Evolutionary conservation across 495 filamentous ascomycete genomes (phyloP).

Genomic region (Trichoderma reesei): DNA sequence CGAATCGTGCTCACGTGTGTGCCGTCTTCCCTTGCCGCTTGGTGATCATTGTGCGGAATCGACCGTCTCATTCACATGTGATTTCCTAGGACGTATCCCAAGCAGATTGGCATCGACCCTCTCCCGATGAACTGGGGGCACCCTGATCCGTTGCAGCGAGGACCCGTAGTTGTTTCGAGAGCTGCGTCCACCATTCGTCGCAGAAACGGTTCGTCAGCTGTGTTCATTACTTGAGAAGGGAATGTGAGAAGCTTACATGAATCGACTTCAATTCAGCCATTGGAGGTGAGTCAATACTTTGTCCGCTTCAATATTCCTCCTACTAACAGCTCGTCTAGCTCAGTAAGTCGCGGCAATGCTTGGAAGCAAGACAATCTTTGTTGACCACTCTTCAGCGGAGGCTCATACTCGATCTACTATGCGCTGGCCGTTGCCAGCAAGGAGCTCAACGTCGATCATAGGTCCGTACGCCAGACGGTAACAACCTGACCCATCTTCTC

Average conservation of each 20-base stretch:
- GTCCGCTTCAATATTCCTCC: conserved; percentile 10
- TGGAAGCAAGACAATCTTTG: not conserved
- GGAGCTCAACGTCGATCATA: conserved; percentile 74
- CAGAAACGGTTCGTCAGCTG: conserved; percentile 60
- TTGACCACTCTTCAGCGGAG: conserved; percentile 39
- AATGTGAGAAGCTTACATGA: conserved; percentile 8
- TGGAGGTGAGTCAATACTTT: conserved; percentile 31
- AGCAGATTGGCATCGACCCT: conserved; percentile 87
- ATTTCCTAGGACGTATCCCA: conserved; percentile 70
- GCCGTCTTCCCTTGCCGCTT: not conserved
- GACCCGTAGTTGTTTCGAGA: conserved; percentile 86
- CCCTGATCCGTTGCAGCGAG: conserved; percentile 59
- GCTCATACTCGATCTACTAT: conserved; percentile 96
- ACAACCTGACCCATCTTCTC: not conserved
- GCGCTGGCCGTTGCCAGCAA: conserved; percentile 88
- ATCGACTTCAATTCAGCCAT: conserved; percentile 27
- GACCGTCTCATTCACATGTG: conserved; percentile 24
- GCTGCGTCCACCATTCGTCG: conserved; percentile 64
- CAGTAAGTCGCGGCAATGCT: conserved; percentile 33
- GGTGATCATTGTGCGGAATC: not conserved
- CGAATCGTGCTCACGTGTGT: conserved; percentile 55
- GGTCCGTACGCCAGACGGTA: conserved; percentile 20
- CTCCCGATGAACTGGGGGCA: conserved; percentile 83
- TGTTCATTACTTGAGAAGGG: conserved; percentile 1
- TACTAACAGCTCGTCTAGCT: conserved; percentile 32